Conservation (phyloP, 371 early-diverging fungal species). For the Mortierella sp. region DNA sequence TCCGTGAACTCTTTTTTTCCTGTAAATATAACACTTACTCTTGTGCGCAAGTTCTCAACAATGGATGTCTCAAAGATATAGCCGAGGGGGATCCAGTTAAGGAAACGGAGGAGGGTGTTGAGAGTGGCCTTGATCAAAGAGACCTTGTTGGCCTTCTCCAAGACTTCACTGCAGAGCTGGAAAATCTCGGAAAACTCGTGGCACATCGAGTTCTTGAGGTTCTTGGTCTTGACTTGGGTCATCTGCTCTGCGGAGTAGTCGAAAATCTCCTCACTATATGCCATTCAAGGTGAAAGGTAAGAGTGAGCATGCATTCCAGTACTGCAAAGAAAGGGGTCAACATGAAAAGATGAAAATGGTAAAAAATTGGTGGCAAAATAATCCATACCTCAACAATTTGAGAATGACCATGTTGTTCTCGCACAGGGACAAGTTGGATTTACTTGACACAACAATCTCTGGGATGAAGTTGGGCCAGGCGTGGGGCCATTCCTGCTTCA, state of each 20-base stretch:
- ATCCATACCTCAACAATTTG: slow-evolving; percentile 88
- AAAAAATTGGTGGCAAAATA: background rate
- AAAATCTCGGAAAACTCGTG: slow-evolving; percentile 97
- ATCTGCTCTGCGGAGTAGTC: slow-evolving; percentile 98
- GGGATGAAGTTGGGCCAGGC: slow-evolving; percentile 99
- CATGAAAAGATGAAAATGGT: background rate
- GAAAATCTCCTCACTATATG: slow-evolving; percentile 96
- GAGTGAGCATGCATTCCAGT: slow-evolving; percentile 1
- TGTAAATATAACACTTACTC: slow-evolving; percentile 66
- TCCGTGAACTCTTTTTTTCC: background rate
- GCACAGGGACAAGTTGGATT: slow-evolving; percentile 93
- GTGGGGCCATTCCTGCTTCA: slow-evolving; percentile 99
- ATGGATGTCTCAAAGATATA: slow-evolving; percentile 97
- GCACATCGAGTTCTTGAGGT: slow-evolving; percentile 95
- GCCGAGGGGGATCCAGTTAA: slow-evolving; percentile 98
- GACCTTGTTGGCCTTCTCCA: slow-evolving; percentile 92
- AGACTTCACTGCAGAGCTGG: slow-evolving; percentile 94
- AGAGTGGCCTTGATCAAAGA: slow-evolving; percentile 93
- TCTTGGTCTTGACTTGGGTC: slow-evolving; percentile 95
- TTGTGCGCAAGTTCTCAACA: slow-evolving; percentile 85
- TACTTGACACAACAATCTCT: slow-evolving; percentile 96
- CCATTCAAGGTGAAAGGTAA: background rate
- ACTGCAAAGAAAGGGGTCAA: background rate
- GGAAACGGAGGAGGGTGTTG: slow-evolving; percentile 93
- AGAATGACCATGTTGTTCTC: slow-evolving; percentile 99